Conservation (phyloP, 2,329 filamentous ascomycete genomes). For the Fusarium udum region DNA sequence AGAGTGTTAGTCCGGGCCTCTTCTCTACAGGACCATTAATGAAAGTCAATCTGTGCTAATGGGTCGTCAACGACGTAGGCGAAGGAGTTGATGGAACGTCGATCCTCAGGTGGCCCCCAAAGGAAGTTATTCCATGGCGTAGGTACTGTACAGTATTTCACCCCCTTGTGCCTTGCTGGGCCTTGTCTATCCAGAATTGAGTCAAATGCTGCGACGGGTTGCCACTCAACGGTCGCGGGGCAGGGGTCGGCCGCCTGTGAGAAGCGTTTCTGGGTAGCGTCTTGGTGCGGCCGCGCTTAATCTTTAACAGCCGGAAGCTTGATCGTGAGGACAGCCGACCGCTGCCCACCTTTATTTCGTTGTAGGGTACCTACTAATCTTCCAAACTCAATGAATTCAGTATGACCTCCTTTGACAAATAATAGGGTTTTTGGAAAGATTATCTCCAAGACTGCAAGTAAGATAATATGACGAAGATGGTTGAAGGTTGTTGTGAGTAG, state of each 20-base stretch:
- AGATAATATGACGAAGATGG: conserved; percentile 4
- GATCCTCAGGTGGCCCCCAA: conserved; percentile 25
- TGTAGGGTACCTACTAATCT: background rate
- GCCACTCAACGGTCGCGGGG: conserved; percentile 25
- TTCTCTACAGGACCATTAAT: background rate
- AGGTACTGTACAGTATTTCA: background rate
- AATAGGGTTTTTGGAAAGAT: background rate
- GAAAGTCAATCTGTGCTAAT: background rate
- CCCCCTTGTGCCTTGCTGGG: background rate
- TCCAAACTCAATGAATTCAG: background rate
- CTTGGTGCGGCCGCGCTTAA: conserved; percentile 21
- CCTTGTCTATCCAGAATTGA: conserved; percentile 5
- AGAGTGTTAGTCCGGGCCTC: background rate
- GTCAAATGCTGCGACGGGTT: conserved; percentile 27
- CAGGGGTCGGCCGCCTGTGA: conserved; percentile 34
- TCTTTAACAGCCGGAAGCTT: conserved; percentile 24
- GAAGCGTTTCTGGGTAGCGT: conserved; percentile 7
- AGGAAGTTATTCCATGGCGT: background rate
- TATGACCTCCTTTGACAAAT: conserved; percentile 20
- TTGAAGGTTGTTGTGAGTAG: background rate
- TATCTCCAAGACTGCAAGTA: background rate
- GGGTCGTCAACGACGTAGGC: background rate
- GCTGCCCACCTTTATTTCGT: background rate
- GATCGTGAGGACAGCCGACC: conserved; percentile 15
- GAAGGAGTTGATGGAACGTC: conserved; percentile 9